These are phyloP conservation scores for Globisporangium alternatum DNA, from an alignment of 352 stramenopile genomes.

Conservation along the genomic window DNA sequence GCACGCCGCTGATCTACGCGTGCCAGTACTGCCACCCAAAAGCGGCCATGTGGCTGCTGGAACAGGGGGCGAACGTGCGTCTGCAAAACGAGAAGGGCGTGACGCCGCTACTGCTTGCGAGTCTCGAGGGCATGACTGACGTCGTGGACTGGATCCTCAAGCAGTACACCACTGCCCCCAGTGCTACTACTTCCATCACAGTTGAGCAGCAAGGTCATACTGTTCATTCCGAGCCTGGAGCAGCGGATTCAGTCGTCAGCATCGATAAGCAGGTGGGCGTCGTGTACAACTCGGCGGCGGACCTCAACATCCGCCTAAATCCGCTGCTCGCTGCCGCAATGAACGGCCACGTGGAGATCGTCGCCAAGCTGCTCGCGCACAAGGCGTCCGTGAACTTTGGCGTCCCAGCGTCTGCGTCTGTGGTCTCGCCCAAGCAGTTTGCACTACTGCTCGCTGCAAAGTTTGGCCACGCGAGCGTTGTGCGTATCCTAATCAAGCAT, in stretches of 20 bases:
- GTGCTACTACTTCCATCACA: too few species aligned
- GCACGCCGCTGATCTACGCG: slow-evolving; percentile 74
- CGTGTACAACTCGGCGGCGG: slow-evolving; percentile 67
- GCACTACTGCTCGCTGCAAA: slow-evolving; percentile 90
- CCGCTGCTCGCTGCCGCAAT: slow-evolving; percentile 66
- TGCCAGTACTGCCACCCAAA: slow-evolving; percentile 58
- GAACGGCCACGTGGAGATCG: slow-evolving; percentile 66
- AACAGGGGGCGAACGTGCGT: slow-evolving; percentile 33
- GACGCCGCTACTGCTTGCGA: slow-evolving; percentile 65
- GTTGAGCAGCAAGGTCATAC: not conserved
- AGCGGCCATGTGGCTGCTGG: slow-evolving; percentile 59
- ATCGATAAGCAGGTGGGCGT: slow-evolving; percentile 58
- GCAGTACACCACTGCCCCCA: not conserved
- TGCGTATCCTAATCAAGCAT: slow-evolving; percentile 66
- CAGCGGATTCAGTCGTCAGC: not conserved
- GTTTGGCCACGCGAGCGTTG: slow-evolving; percentile 88
- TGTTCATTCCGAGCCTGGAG: not conserved
- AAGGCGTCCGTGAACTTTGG: slow-evolving; percentile 23
- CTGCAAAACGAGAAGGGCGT: slow-evolving; percentile 68
- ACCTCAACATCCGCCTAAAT: slow-evolving; percentile 55
- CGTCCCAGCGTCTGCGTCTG: slow-evolving; percentile 13
- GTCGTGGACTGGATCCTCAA: slow-evolving; percentile 44
- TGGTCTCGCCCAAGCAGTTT: slow-evolving; percentile 24
- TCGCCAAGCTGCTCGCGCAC: slow-evolving; percentile 41
- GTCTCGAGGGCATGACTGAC: slow-evolving; percentile 55